Base-by-base conservation (phyloP, 1,284 basidiomycete genomes). In the Cryptococcus sp. region DNA sequence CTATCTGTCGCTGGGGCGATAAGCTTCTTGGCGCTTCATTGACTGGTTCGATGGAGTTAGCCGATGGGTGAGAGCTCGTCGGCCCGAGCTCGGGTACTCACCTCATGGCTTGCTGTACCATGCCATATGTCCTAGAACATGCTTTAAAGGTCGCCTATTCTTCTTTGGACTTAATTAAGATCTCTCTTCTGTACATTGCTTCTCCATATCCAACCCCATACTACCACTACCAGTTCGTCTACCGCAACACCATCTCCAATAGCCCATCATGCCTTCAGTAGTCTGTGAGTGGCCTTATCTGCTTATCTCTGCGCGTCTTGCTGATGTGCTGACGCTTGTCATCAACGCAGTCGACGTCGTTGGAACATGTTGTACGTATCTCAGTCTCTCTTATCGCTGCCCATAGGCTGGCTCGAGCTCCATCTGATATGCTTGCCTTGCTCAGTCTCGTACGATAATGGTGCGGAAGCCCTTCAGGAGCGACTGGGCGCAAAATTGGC, bases 261-360 rank as follows among this genome's bases (percentile, higher is more conserved):
- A 25, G 10, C 27, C 40, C 54, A 61, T n/a, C 22, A 68, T 68
- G 67, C 67, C 67, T 47, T 68, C 67, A 46, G 67, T 68, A 30
- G 65, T 68, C 49, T 68, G 66, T 67, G 41, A 62, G 66, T 67
- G n/a, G 7, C 22, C 20, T n/a, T 13, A 7, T n/a, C 20, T n/a
- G 5, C 19, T 16, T 43, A 27, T 25, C 25, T 25, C 16, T 35
- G 39, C 16, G 20, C 15, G 3, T 3, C 3, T 13, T 16, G 16
- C 23, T 47, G 17, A 5, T 35, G 17, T 25, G 39, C 13, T 17
- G n/a, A n/a, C 30, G n/a, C 19, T 47, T 42, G n/a, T 38, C 19
- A 6, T 20, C 13, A 7, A 7, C 17, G 19, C 54, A 69, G 70
- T 51, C 78, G 83, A 62, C 50, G 66, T 68, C 30, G 66, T 68